phyloP scores from a whole-genome alignment of 2,329 filamentous ascomycete species.

The Triangularia setosa region DNA sequence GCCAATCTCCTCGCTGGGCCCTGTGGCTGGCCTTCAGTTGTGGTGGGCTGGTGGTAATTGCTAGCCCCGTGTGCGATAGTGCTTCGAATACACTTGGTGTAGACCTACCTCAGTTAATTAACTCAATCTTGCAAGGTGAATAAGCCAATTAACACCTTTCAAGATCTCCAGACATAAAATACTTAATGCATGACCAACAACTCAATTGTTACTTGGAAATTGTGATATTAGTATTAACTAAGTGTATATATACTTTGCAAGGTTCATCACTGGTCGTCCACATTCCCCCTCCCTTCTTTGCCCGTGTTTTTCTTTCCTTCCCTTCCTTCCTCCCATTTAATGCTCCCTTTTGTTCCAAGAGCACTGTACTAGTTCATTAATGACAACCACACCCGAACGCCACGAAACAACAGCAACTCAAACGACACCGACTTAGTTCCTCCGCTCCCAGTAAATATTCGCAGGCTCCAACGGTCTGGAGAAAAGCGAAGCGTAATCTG shows the following conservation, averaged over 20 bases:
- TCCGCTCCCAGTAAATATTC: constrained; percentile 70
- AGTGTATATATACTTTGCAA: not conserved
- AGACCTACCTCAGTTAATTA: too few species aligned
- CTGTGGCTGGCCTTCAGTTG: too few species aligned
- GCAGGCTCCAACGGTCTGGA: constrained; percentile 69
- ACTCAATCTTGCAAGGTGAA: not conserved
- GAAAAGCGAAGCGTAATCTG: constrained; percentile 68
- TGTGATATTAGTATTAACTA: not conserved
- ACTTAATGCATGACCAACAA: not conserved
- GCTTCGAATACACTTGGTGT: too few species aligned
- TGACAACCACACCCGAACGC: not conserved
- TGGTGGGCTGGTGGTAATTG: too few species aligned
- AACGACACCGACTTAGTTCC: constrained; percentile 38
- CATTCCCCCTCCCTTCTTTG: not conserved
- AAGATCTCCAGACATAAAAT: not conserved
- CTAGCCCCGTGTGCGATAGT: too few species aligned
- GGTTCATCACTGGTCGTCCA: not conserved
- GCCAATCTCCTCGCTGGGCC: too few species aligned
- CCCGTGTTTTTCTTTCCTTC: not conserved
- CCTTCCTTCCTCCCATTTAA: not conserved
- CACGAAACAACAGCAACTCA: not conserved
- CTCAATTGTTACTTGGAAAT: not conserved
- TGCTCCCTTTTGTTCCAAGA: not conserved
- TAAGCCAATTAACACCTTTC: not conserved
- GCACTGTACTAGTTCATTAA: not conserved